Base-by-base conservation (phyloP, 2,329 filamentous ascomycete genomes). In the Capronia americana region DNA sequence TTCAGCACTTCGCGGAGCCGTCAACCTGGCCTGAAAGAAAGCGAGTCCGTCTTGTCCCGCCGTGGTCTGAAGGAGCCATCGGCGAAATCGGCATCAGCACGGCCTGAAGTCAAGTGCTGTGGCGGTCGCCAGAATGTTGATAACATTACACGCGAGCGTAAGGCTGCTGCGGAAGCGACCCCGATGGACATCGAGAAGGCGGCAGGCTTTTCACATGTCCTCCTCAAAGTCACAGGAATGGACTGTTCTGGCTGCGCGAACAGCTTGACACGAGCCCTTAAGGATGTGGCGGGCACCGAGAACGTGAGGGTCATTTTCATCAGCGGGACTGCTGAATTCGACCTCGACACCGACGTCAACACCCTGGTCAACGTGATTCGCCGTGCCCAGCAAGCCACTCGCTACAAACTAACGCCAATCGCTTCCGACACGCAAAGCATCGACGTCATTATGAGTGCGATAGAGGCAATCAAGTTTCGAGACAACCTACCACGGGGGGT, bases 291-390 rank as follows among this genome's bases (percentile, higher is more conserved):
- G 8, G 70, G 67, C 1, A 64, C 67, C 14, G 54, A 41, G 23
- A 69, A 70, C 32, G 65, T 72, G n/a, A 67, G 67, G 23, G 70
- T 71, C 53, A 70, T 62, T 50, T 71, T 73, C 44, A 67, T 73
- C 30, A 64, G 61, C 55, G 68, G 66, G 11, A 63, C 51, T 53
- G 72, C 70, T 26, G 71, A 73, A 44, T 72, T 73, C 7, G 53
- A 63, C 2, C 83, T 84, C 0, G 80, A 86, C n/a, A 76, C 75
- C 0, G 78, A 80, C 1, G 73, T 84, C 23, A 72, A 65, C 0
- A 28, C 75, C 0, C 50, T 81, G 0, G 64, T 69, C 3, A 60
- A 72, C 24, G 66, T 73, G 34, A 69, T 72, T 30, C 64, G 65
- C 53, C 50, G 44, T 24, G 68, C 64, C 34, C 63, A 66, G 24